Conservation (phyloP, 2,329 filamentous ascomycete genomes). For the Fusarium napiforme region DNA sequence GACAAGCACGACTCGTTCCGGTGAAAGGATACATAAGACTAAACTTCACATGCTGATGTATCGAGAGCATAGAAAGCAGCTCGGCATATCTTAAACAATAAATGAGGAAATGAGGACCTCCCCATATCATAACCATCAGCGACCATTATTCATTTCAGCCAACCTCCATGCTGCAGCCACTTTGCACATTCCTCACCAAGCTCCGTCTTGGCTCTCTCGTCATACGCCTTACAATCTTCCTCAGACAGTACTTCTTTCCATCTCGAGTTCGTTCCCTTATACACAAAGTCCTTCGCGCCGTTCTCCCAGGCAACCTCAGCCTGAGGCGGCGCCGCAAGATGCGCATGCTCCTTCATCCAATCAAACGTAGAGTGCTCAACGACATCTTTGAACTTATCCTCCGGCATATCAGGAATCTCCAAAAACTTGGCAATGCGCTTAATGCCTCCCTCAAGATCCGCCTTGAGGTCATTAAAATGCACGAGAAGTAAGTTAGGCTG, state of each 20-base stretch:
- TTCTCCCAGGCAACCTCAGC: conserved; percentile 7
- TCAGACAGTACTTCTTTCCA: conserved; percentile 3
- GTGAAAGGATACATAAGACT: too few relatives aligned
- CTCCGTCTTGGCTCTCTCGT: neutral
- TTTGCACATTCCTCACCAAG: conserved; percentile 1
- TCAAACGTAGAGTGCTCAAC: conserved; percentile 14
- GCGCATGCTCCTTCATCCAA: conserved; percentile 18
- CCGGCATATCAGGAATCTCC: neutral
- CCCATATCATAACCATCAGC: too few relatives aligned
- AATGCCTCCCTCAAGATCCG: neutral
- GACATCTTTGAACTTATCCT: conserved; percentile 1
- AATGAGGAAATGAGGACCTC: too few relatives aligned
- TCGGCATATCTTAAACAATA: too few relatives aligned
- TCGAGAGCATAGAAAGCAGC: too few relatives aligned
- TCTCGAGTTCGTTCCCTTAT: conserved; percentile 3
- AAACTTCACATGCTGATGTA: too few relatives aligned
- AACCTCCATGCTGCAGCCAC: conserved; percentile 1
- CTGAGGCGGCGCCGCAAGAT: neutral
- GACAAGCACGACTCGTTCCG: too few relatives aligned
- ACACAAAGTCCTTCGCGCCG: neutral
- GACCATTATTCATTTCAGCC: neutral
- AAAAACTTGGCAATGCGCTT: neutral
- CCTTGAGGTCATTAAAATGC: conserved; percentile 18
- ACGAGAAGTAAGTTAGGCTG: neutral
- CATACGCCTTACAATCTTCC: neutral